Conservation (phyloP, 441 rosid genomes). For the Pelargonium cotyledonis region DNA sequence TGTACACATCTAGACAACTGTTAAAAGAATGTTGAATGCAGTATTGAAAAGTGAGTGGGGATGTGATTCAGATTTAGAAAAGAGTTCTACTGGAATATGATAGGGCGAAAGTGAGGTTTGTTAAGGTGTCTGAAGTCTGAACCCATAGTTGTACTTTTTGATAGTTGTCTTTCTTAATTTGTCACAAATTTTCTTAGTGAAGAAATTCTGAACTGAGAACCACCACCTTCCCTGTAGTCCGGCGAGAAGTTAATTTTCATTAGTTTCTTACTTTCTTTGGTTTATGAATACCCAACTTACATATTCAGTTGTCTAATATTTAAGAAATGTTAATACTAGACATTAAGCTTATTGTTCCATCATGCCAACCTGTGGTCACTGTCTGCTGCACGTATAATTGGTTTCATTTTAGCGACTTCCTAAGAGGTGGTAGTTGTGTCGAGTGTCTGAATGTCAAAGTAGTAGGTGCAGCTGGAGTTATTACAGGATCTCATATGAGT, state of each 20-base stretch:
- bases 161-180: neutral
- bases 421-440: neutral
- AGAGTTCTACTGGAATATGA: neutral
- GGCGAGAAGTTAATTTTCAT: neutral
- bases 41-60: neutral
- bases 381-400: neutral
- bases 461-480: neutral
- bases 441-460: neutral
- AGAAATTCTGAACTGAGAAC: neutral
- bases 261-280: too few relatives aligned
- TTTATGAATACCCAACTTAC: neutral
- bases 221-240: neutral
- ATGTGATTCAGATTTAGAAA: neutral
- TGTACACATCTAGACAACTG: neutral
- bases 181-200: neutral
- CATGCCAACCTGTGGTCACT: neutral
- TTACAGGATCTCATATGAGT: neutral
- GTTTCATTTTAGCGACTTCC: neutral
- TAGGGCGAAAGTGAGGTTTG: neutral
- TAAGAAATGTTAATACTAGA: neutral
- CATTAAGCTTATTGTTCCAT: neutral
- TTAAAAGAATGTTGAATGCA: neutral
- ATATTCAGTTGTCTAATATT: neutral
- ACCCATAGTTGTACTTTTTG: neutral
- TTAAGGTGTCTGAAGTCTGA: neutral